A percentile compares a stretch with the other conserved stretches of the same genome.
These are phyloP conservation scores for Penicillium hesseltinei DNA, from an alignment of 2,329 filamentous ascomycete genomes.

Conservation along the genomic window DNA sequence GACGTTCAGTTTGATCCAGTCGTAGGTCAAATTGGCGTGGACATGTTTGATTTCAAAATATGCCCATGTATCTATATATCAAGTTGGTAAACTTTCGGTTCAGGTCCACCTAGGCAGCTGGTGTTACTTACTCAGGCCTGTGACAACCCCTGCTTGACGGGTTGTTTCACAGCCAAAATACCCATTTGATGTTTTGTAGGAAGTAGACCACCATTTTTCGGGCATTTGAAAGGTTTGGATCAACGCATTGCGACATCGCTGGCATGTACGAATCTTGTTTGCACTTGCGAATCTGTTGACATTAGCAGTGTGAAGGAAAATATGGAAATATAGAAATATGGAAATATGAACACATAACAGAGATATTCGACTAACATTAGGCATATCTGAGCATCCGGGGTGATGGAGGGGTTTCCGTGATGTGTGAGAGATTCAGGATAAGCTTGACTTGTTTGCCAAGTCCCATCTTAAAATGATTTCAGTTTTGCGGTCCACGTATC, in stretches of 20 bases:
- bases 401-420: neutral
- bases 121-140: neutral
- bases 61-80: slow-evolving; percentile 15
- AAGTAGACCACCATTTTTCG: neutral
- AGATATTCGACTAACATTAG: neutral
- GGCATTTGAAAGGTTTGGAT: neutral
- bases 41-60: slow-evolving; percentile 18
- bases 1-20: slow-evolving; percentile 17
- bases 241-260: neutral
- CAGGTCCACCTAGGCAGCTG: too few relatives aligned
- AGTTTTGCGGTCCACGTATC: neutral
- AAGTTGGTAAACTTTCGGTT: neutral
- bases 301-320: neutral
- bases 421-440: neutral
- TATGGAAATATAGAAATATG: too few relatives aligned
- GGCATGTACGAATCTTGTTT: neutral
- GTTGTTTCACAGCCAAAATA: neutral
- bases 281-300: neutral
- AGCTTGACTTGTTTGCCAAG: neutral
- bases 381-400: neutral
- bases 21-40: neutral
- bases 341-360: too few relatives aligned
- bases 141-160: neutral
- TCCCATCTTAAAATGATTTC: neutral
- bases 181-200: neutral